A percentile compares a stretch with the other conserved stretches of the same genome.
Conservation (phyloP, 2,329 filamentous ascomycete genomes). For the Aspergillus sp. region DNA sequence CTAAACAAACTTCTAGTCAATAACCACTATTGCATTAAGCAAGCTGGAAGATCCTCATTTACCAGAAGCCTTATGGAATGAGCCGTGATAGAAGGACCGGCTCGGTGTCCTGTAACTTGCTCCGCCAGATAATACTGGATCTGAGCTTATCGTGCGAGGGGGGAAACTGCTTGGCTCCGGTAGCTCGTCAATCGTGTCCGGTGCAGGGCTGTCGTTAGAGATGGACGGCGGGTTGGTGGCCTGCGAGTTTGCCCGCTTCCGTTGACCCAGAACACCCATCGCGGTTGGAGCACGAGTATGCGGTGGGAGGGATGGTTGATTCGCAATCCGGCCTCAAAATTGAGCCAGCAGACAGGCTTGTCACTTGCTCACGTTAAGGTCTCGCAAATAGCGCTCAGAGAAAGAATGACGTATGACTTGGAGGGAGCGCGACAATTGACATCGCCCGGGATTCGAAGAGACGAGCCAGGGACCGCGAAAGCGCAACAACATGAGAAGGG, state of each 20-base stretch:
- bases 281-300: conserved; percentile 5
- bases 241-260: conserved; percentile 29
- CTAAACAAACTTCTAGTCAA: conserved; percentile 47
- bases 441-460: conserved; percentile 9
- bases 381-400: not conserved
- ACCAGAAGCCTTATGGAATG: conserved; percentile 45
- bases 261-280: conserved; percentile 32
- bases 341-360: not conserved
- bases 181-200: conserved; percentile 21
- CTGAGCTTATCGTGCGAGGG: conserved; percentile 25
- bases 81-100: conserved; percentile 46
- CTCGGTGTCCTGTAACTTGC: conserved; percentile 41
- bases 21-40: not conserved
- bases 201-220: conserved; percentile 22
- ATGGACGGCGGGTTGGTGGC: conserved; percentile 24
- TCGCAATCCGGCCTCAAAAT: not conserved
- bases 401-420: conserved; percentile 21
- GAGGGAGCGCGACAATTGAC: conserved; percentile 12
- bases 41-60: not conserved
- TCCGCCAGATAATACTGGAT: conserved; percentile 30
- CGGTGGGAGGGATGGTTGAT: not conserved
- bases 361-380: not conserved
- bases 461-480: not conserved
- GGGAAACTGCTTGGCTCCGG: conserved; percentile 29
- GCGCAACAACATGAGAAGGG: not conserved